Evolutionary conservation across 371 early-diverging fungal species (phyloP).

Genomic region (Mycotypha africana): DNA sequence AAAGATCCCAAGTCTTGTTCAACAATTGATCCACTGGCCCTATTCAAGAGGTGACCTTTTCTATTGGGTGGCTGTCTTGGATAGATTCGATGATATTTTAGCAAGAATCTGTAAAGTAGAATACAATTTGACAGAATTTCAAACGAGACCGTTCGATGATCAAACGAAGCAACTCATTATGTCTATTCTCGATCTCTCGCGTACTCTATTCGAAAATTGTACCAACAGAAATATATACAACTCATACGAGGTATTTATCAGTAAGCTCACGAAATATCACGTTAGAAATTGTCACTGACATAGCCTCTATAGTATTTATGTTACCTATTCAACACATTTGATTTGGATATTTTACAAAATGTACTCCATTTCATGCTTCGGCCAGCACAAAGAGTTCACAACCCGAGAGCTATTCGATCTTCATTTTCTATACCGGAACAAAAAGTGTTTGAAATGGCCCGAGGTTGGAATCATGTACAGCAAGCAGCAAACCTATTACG

Average conservation of each 20-base stretch:
- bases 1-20: constrained; percentile 49
- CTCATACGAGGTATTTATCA: constrained; percentile 76
- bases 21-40: constrained; percentile 59
- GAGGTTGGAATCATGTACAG: constrained; percentile 41
- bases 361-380: constrained; percentile 69
- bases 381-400: constrained; percentile 79
- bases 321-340: constrained; percentile 59
- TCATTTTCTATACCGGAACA: constrained; percentile 62
- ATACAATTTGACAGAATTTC: constrained; percentile 59
- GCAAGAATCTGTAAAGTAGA: constrained; percentile 51
- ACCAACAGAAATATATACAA: constrained; percentile 91
- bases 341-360: constrained; percentile 69
- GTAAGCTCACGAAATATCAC: not conserved
- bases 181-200: constrained; percentile 71
- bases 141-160: constrained; percentile 50
- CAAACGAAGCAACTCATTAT: constrained; percentile 56
- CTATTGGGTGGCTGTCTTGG: constrained; percentile 91
- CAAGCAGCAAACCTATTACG: no score
- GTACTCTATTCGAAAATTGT: constrained; percentile 86
- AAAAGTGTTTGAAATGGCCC: constrained; percentile 55
- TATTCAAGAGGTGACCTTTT: constrained; percentile 89
- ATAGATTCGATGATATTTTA: constrained; percentile 86
- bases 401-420: constrained; percentile 62
- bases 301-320: not conserved
- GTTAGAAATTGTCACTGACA: no score